These are phyloP conservation scores for Castanea mollissima DNA, from an alignment of 306 rosid genomes.

Conservation along the genomic window DNA sequence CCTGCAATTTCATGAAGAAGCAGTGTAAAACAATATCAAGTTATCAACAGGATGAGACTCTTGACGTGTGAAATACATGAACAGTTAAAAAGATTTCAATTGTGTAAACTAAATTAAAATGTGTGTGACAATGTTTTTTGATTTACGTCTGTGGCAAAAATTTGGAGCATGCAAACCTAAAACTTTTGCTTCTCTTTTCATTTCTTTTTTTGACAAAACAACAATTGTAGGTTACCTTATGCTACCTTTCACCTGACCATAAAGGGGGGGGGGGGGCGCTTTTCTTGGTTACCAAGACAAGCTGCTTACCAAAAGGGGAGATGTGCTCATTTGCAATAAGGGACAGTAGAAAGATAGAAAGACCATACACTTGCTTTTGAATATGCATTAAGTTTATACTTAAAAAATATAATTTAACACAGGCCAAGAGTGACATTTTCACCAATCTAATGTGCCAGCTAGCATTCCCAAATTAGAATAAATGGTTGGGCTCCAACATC, in stretches of 20 bases:
- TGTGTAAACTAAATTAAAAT: neutral
- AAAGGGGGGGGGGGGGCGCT: too few relatives aligned
- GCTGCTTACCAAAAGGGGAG: too few relatives aligned
- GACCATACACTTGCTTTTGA: neutral
- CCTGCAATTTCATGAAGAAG: conserved; percentile 41
- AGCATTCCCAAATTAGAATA: neutral
- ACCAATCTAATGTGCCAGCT: neutral
- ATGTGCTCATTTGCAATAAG: neutral
- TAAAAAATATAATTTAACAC: neutral
- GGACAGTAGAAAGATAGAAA: neutral
- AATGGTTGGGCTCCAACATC: neutral
- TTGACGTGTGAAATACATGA: neutral
- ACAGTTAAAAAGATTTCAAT: neutral
- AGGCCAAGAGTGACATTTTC: neutral
- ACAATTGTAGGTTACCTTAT: neutral
- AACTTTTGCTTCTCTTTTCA: too few relatives aligned
- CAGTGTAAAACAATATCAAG: neutral
- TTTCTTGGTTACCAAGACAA: too few relatives aligned
- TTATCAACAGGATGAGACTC: neutral
- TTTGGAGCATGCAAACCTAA: neutral
- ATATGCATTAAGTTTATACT: neutral
- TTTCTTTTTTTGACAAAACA: neutral
- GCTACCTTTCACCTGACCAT: neutral
- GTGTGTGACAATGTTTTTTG: neutral
- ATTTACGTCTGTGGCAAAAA: neutral